Conservation (phyloP, 78 protist genomes). For the Paratrimastix pyriformis region DNA sequence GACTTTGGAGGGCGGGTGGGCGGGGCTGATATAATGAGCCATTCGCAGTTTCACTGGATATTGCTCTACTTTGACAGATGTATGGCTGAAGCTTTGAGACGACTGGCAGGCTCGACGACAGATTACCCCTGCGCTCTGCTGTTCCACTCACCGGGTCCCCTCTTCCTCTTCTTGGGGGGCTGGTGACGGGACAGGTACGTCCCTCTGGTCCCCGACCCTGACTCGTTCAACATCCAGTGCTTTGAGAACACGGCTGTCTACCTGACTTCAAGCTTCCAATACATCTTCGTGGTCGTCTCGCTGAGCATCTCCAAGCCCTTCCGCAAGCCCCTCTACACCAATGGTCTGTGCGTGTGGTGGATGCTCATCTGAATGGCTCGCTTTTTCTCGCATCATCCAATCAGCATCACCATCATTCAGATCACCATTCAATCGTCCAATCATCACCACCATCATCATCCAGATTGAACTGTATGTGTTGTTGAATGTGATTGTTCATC, state of each 20-base stretch:
- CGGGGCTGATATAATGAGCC: background rate
- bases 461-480: too few species aligned
- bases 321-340: background rate
- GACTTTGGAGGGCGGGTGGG: background rate
- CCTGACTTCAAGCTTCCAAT: background rate
- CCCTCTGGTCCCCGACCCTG: background rate
- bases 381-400: too few species aligned
- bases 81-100: background rate
- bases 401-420: too few species aligned
- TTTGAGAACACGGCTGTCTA: slow-evolving; percentile 13
- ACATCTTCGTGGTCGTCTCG: background rate
- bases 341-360: background rate
- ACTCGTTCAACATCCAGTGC: background rate
- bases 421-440: too few species aligned
- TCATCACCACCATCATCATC: too few species aligned
- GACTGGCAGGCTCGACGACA: too few species aligned
- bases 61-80: background rate
- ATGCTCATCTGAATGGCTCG: too few species aligned
- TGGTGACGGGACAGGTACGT: slow-evolving; percentile 32
- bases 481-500: too few species aligned
- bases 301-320: background rate
- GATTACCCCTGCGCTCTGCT: too few species aligned
- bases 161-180: slow-evolving; percentile 8
- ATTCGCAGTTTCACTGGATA: too few species aligned
- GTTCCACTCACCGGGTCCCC: background rate